A percentile compares a stretch with the other conserved stretches of the same genome.
Evolutionary conservation across 768 basidiomycete species (phyloP).

Genomic region (Podaxis sp.): DNA sequence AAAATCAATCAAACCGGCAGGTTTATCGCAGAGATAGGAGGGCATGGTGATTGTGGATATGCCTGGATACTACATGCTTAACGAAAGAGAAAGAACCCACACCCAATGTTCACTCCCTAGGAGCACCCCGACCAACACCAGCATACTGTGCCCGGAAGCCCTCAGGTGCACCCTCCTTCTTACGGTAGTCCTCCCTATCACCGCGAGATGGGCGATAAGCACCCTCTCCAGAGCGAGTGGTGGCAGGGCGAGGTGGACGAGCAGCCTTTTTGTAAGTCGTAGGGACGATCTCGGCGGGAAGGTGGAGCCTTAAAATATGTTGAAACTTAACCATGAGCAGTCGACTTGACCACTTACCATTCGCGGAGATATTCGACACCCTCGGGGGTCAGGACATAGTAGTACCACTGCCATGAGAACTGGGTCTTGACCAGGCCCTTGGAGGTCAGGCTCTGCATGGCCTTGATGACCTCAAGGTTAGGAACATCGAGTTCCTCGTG

Average conservation of each 20-base stretch:
- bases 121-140: constrained; percentile 86
- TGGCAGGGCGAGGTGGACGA: constrained; percentile 82
- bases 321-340: not conserved
- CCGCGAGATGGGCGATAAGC: constrained; percentile 89
- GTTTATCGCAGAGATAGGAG: constrained; percentile 4
- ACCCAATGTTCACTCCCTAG: constrained; percentile 55
- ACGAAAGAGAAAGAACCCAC: not conserved
- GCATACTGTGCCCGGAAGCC: constrained; percentile 89
- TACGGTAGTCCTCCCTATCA: constrained; percentile 89
- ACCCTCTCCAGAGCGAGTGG: constrained; percentile 69
- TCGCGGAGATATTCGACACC: constrained; percentile 97
- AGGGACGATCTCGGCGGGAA: constrained; percentile 94
- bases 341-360: constrained; percentile 45
- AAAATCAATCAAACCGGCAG: constrained; percentile 16
- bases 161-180: constrained; percentile 86
- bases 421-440: constrained; percentile 96
- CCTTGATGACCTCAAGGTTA: constrained; percentile 72
- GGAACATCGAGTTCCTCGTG: constrained; percentile 86
- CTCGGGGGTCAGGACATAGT: constrained; percentile 95
- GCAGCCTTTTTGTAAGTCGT: constrained; percentile 96
- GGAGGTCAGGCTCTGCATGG: constrained; percentile 66
- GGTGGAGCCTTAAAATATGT: constrained; percentile 73
- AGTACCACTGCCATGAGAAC: constrained; percentile 99
- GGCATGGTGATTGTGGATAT: constrained; percentile 16
- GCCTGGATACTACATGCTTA: constrained; percentile 24